Evolutionary conservation across 352 stramenopile genomes (phyloP), one percentile per base, ranked within the genome.

Genomic region (Hyaloperonospora arabidopsidis): DNA sequence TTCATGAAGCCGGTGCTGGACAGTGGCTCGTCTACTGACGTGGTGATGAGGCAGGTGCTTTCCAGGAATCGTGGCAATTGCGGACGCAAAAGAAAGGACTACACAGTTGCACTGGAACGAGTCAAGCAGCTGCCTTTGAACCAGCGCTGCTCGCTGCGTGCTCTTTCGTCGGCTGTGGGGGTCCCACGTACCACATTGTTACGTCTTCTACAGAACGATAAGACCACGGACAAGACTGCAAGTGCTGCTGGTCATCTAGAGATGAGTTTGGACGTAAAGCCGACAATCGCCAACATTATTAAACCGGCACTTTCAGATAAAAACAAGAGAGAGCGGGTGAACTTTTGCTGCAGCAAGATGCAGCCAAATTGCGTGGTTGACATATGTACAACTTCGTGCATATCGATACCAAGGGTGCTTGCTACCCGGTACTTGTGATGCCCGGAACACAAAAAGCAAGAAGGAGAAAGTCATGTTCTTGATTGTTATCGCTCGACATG

Each of bases 381-480:
- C 28, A 57, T 46, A 74, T 76, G 68, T 61, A 61, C 23, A 69
- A 74, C 51, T 58, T 74, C 13, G 65, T 74, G 29, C 68, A 76
- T 43, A 60, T 76, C 8, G 72, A 76, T 34, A 67, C 65, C 51
- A 76, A 75, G 41, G 59, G 64, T 70, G 61, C 43, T 59, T 43
- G 17, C 34, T 76, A 3, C 61, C 52, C 8, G 52, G 58, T 15
- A 49, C 34, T 34, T 51, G 59, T 43, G 59, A 72, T 22, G 25
- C 25, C 8, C 4, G 8, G 25, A 32, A 4, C 4, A 32, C 8
- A 8, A 43, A 43, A n/a, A 70, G 13, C 12, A 41, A 68, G 51
- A 76, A 70, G 43, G 59, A 46, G 11, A 69, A 68, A 39, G 65
- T 64, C 19, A 75, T 75, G 68, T 73, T 77, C 34, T 57, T 80